A percentile compares a stretch with the other conserved stretches of the same genome.
These are phyloP conservation scores for Claviceps paspali DNA, from an alignment of 2,329 filamentous ascomycete genomes.

Conservation along the genomic window DNA sequence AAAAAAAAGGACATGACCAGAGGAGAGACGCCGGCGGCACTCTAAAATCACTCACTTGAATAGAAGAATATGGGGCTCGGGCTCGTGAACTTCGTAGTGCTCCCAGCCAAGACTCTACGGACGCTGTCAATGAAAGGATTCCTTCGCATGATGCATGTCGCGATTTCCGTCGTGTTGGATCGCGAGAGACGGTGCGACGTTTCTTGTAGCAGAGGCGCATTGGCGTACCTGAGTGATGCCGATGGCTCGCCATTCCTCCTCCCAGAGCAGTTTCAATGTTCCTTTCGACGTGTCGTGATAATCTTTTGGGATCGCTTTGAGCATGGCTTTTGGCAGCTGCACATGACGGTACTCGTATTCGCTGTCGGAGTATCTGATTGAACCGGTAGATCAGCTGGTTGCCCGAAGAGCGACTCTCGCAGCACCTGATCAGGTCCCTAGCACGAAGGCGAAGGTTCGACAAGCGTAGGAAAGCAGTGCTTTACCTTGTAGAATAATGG, in stretches of 20 bases:
- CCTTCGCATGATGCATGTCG: background rate
- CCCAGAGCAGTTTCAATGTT: conserved; percentile 90
- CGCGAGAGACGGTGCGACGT: background rate
- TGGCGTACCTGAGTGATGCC: conserved; percentile 81
- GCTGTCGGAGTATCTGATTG: conserved; percentile 73
- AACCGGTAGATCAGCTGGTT: background rate
- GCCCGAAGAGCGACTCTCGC: conserved; percentile 1
- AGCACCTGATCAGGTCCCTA: no score
- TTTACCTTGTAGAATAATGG: conserved; percentile 81
- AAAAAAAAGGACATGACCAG: no score
- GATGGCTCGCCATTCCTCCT: conserved; percentile 94
- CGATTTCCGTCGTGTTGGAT: background rate
- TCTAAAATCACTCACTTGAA: conserved; percentile 72
- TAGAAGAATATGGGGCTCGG: conserved; percentile 92
- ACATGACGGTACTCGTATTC: conserved; percentile 96
- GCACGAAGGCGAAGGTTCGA: no score
- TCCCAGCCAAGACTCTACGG: conserved; percentile 90
- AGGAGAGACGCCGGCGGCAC: no score
- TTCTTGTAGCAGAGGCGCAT: no score
- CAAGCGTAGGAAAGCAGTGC: no score
- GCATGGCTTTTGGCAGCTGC: conserved; percentile 93
- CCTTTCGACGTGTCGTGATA: conserved; percentile 83
- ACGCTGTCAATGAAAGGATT: background rate
- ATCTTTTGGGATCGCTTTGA: conserved; percentile 89
- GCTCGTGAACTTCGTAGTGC: conserved; percentile 98